Evolutionary conservation across 768 basidiomycete genomes (phyloP), one percentile per base, ranked within the genome.

Genomic region (Fistulinella prunicolor): DNA sequence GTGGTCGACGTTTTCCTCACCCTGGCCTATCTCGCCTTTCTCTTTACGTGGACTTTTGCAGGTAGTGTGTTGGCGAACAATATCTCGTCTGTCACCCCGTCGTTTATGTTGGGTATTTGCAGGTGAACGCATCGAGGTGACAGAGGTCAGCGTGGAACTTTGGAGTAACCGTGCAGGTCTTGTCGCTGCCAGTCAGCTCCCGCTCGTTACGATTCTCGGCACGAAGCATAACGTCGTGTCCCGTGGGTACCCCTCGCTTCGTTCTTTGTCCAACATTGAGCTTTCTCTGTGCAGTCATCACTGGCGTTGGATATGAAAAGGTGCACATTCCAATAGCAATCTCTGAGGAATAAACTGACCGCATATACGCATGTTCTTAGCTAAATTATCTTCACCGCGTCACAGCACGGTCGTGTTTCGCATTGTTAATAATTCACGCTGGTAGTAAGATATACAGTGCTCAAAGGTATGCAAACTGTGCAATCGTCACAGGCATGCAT

Each of bases 151-250:
- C 26, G 34, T 61, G 0, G 34, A 4, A 1, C 56, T 35, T 40
- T 75, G 67, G 64, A 54, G 57, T 9, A 56, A 58, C 28, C 66
- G 68, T 17, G 64, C 65, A 5, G 68, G 56, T 1, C 20, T 57
- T 2, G 42, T 73, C 19, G 70, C 70, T 1, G 60, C 64, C 3
- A 62, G 58, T 19, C 74, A 79, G 54, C 53, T 73, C 5, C 71
- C 74, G 3, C 56, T 79, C 4, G 68, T 78, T 46, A 67, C 75
- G 0, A 74, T 66, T 5, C 67, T 79, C 3, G 76, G 74, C 0
- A 74, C 72, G 13, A 79, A 79, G 64, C 75, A 79, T 58, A 79
- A 79, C 38, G 9, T 73, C 24, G 65, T 79, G 20, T 68, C 73
- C 7, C 34, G 73, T 72, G 38, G 7, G 70, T 50, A 12, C 5